phyloP scores from a whole-genome alignment of 225 moss, liverwort and hornwort species.

The Polytrichum commune region DNA sequence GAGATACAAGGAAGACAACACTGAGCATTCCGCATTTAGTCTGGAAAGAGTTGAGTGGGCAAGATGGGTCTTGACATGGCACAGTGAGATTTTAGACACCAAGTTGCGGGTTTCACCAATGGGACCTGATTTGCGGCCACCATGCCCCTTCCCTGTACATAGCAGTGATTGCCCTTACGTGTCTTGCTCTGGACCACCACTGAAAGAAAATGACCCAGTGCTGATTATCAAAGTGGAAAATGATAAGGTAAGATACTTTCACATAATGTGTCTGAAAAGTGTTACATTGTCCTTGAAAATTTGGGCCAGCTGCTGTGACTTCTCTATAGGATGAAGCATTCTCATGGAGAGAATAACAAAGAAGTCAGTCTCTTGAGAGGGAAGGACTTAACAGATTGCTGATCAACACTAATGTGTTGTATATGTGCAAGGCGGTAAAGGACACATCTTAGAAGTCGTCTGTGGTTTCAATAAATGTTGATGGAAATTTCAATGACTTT shows the following conservation, averaged over 20 bases:
- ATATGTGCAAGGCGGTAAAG: neutral
- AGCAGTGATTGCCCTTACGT: slow-evolving; percentile 40
- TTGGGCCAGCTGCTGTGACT: no score
- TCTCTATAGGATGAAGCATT: no score
- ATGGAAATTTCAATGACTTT: no score
- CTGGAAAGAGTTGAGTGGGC: slow-evolving; percentile 68
- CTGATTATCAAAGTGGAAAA: slow-evolving; percentile 59
- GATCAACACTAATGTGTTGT: no score
- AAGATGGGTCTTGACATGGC: slow-evolving; percentile 71
- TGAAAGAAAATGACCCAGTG: slow-evolving; percentile 47
- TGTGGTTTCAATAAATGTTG: neutral
- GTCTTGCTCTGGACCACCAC: slow-evolving; percentile 40
- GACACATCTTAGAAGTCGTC: neutral
- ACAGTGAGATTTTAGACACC: slow-evolving; percentile 66
- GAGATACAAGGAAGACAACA: slow-evolving; percentile 65
- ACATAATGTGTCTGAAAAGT: no score
- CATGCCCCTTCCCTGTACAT: slow-evolving; percentile 62
- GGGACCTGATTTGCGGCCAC: slow-evolving; percentile 44
- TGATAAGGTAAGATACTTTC: slow-evolving; percentile 31
- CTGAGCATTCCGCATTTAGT: slow-evolving; percentile 52
- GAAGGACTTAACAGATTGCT: no score
- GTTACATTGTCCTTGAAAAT: no score
- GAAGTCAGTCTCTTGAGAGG: no score
- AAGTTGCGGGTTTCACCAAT: slow-evolving; percentile 48
- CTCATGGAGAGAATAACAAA: no score